These are phyloP conservation scores for Nannochloropsis oceanica DNA, from an alignment of 108 stramenopile genomes.

Conservation along the genomic window DNA sequence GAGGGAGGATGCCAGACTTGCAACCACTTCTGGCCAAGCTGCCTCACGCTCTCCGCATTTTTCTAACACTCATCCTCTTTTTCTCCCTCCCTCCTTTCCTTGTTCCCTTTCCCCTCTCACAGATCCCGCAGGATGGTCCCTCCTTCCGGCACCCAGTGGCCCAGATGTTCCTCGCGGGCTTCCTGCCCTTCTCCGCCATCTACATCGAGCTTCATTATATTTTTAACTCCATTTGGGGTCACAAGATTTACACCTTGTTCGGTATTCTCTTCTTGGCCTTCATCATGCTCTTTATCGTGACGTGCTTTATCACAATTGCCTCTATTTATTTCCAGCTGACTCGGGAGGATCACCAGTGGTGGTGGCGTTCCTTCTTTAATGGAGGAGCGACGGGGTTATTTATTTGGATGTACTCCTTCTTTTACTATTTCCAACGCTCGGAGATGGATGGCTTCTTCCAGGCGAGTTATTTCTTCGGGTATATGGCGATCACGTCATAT, in stretches of 20 bases:
- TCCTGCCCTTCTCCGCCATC: constrained; percentile 93
- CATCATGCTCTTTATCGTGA: constrained; percentile 63
- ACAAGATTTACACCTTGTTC: constrained; percentile 95
- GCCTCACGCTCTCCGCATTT: background rate
- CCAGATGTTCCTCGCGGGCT: constrained; percentile 71
- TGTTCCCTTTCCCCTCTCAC: background rate
- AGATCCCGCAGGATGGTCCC: constrained; percentile 26
- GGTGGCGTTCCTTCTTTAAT: constrained; percentile 88
- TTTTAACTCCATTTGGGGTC: constrained; percentile 96
- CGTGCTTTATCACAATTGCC: constrained; percentile 46
- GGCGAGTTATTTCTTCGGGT: constrained; percentile 88
- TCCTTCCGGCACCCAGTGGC: constrained; percentile 30
- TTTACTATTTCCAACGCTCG: constrained; percentile 81
- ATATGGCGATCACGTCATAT: constrained; percentile 83
- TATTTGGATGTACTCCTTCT: constrained; percentile 86
- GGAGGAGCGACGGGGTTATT: constrained; percentile 89
- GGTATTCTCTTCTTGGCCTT: constrained; percentile 91
- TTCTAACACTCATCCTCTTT: constrained; percentile 15
- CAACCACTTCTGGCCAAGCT: no score
- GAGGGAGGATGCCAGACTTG: no score
- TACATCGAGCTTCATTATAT: constrained; percentile 96
- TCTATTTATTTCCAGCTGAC: constrained; percentile 94
- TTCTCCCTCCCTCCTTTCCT: background rate
- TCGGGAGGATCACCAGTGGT: constrained; percentile 92
- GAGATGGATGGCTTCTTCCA: constrained; percentile 87